Evolutionary conservation across 2,329 filamentous ascomycete species (phyloP).

Genomic region (Aureobasidium sp.): DNA sequence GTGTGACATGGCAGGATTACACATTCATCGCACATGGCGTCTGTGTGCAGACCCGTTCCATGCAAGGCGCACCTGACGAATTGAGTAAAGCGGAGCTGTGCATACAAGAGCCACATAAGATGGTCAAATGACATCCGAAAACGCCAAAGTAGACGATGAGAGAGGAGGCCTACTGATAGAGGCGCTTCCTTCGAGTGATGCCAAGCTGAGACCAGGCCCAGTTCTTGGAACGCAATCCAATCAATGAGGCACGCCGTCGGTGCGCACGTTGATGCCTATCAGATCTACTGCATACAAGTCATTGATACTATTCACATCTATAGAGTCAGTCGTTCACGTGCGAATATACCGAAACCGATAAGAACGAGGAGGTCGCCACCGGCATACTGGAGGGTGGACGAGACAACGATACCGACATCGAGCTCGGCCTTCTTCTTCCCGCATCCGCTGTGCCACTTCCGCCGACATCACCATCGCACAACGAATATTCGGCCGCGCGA

Average conservation of each 20-base stretch:
- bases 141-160: neutral
- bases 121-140: neutral
- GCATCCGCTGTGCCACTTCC: constrained; percentile 6
- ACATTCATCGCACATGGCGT: neutral
- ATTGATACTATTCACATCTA: neutral
- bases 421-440: constrained; percentile 9
- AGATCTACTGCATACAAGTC: neutral
- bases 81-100: neutral
- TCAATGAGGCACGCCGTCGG: neutral
- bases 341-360: neutral
- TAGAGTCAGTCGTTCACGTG: neutral
- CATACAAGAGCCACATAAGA: neutral
- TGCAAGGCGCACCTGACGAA: neutral
- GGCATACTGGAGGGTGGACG: constrained; percentile 8
- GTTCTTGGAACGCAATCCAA: neutral
- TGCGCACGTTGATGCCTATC: neutral
- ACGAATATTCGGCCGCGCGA: neutral
- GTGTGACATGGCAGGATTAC: neutral
- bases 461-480: constrained; percentile 4
- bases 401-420: constrained; percentile 1
- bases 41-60: neutral
- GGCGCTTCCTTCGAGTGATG: neutral
- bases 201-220: neutral
- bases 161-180: neutral
- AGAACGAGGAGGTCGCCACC: neutral